Evolutionary conservation across 202 grass and related monocot genomes (phyloP), one percentile per base, ranked within the genome.

Genomic region (Eragrostis tef): DNA sequence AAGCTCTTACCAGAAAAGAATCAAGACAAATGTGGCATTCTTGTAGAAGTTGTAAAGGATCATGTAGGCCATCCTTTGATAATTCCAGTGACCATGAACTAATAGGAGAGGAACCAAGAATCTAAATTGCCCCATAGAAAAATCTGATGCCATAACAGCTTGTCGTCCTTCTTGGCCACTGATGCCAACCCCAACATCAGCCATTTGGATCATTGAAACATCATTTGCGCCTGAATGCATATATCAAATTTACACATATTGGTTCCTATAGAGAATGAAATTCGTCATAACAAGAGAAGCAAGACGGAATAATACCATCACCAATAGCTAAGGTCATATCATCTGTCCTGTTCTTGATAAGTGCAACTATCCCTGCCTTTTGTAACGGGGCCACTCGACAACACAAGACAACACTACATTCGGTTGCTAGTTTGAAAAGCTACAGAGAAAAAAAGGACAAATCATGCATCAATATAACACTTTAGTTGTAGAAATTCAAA

Each of bases 281-380:
- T 25, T 74, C 58, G 10, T 15, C 19, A 74, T 21, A 81, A 44
- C 46, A 79, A 59, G 41, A 79, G 21, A 84, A 73, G 41, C 34
- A 65, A 6, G 47, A 70, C 27, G 51, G 41, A 78, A 78, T 60
- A 81, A 70, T 85, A 97, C 89, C 91, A 89, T 97, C 94, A 76
- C 94, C 91, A 74, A 97, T 94, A 47, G 91, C 91, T 79, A 97
- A 92, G 71, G 94, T 97, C 94, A 97, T 97, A 83, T 97, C 91
- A 70, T 90, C 91, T 39, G 94, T 90, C 60, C 94, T 79, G 75
- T 90, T 90, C 56, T 97, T 97, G 51, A 97, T 89, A 68, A 97
- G 89, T 44, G 94, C 89, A 69, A 94, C 94, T 84, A 97, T 90
- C 63, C 94, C 94, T n/a, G 94, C 94, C 86, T 97, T 97, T 80